Conservation (phyloP, 2,329 filamentous ascomycete species). For the Talaromyces piceae region DNA sequence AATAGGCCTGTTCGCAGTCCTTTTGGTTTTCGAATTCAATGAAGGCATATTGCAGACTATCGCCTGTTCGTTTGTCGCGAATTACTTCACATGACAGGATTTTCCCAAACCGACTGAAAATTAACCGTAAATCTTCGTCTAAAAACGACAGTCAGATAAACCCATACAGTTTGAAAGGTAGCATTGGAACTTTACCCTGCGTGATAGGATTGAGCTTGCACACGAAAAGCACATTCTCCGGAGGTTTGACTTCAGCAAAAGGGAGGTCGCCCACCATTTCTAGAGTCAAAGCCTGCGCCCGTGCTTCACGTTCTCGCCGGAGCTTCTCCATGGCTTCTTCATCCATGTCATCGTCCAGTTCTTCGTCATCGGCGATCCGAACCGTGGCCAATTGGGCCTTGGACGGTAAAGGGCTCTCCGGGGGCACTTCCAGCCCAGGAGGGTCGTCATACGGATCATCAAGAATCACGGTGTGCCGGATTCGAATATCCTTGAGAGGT, state of each 20-base stretch:
- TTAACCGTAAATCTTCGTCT: slow-evolving; percentile 89
- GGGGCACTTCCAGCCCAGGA: slow-evolving; percentile 64
- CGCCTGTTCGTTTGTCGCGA: slow-evolving; percentile 83
- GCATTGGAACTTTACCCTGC: slow-evolving; percentile 43
- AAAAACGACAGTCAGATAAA: slow-evolving; percentile 13
- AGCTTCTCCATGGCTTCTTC: slow-evolving; percentile 72
- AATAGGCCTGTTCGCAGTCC: slow-evolving; percentile 90
- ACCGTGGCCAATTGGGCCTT: slow-evolving; percentile 84
- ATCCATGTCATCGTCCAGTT: slow-evolving; percentile 68
- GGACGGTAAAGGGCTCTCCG: slow-evolving; percentile 70
- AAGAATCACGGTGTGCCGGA: slow-evolving; percentile 84
- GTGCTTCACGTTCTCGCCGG: slow-evolving; percentile 79
- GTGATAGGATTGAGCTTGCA: slow-evolving; percentile 98
- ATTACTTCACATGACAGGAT: slow-evolving; percentile 96
- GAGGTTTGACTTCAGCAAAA: slow-evolving; percentile 94
- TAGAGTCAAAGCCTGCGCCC: slow-evolving; percentile 86
- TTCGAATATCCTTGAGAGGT: slow-evolving; percentile 87
- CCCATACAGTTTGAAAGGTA: background rate
- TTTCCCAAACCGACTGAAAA: slow-evolving; percentile 93
- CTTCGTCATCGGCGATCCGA: slow-evolving; percentile 82
- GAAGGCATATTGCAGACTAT: slow-evolving; percentile 95
- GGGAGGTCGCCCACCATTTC: slow-evolving; percentile 98
- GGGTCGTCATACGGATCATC: slow-evolving; percentile 91
- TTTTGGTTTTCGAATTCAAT: slow-evolving; percentile 93
- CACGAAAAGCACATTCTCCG: slow-evolving; percentile 94